Evolutionary conservation across 169 alveolate genomes (phyloP).

Genomic region (Ichthyophthirius multifiliis): DNA sequence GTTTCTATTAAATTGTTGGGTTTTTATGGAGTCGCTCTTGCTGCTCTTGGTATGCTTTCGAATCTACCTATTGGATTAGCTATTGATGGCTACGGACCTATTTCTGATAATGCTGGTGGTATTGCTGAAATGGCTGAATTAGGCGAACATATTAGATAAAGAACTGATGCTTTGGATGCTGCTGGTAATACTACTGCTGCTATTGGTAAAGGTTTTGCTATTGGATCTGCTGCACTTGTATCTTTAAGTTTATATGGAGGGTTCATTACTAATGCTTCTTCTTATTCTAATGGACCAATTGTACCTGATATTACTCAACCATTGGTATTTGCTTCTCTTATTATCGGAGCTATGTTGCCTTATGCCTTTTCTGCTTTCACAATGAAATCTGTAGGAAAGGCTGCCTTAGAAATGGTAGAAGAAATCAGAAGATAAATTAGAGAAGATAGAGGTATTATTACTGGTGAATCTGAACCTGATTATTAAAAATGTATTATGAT

Average conservation of each 20-base stretch:
- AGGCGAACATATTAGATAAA: constrained; percentile 82
- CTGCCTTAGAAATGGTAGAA: constrained; percentile 87
- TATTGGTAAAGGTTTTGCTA: constrained; percentile 92
- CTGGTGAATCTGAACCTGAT: constrained; percentile 79
- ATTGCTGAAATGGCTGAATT: constrained; percentile 91
- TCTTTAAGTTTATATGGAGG: constrained; percentile 91
- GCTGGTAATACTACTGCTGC: constrained; percentile 94
- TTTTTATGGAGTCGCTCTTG: constrained; percentile 86
- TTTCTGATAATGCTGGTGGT: constrained; percentile 94
- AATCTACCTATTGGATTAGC: constrained; percentile 85
- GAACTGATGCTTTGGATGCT: constrained; percentile 90
- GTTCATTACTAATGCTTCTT: constrained; percentile 80
- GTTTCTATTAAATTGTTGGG: constrained; percentile 80
- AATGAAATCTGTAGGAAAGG: constrained; percentile 90
- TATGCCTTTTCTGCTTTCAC: constrained; percentile 89
- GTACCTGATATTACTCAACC: constrained; percentile 51
- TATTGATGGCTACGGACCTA: constrained; percentile 92
- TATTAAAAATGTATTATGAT: constrained; percentile 82
- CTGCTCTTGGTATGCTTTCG: constrained; percentile 91
- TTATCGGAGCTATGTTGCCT: constrained; percentile 91
- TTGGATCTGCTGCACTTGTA: constrained; percentile 91
- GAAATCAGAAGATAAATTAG: constrained; percentile 84
- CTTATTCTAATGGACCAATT: constrained; percentile 22
- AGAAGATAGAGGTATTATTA: constrained; percentile 61
- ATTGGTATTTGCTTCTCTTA: constrained; percentile 79